Base-by-base conservation (phyloP, 495 filamentous ascomycete species). In the Acidiella bohemica region DNA sequence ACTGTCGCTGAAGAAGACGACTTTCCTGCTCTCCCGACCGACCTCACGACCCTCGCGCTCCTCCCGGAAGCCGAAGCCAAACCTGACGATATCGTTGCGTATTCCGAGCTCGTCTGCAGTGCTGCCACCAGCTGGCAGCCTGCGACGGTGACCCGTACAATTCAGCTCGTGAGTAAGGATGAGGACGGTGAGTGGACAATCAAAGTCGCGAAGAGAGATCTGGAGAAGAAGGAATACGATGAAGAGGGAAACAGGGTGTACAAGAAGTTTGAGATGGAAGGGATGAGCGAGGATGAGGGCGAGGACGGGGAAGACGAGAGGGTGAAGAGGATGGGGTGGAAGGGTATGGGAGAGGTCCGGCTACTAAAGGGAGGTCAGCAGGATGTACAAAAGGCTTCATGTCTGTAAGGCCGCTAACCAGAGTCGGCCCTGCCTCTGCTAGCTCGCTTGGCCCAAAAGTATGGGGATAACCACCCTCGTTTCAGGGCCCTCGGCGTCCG, bases 91-190 rank as follows among this genome's bases (percentile, higher is more conserved):
- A 65, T 87, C 25, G 74, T 97, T 45, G 76, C 79, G 2, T 97
- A 82, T 71, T 83, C 80, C 49, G 71, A 83, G 40, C 66, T 83
- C 39, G 67, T 86, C 53, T 84, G 81, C 22, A 75, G 73, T 41
- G 73, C 66, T 10, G 84, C 78, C 7, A 79, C 47, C 7, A 21
- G 73, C 19, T 93, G 84, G 80, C 70, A 82, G 39, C 88, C 88
- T 0, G 68, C 67, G 39, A 63, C 92, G 28, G 75, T 73, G 2
- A 69, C 67, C 2, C 78, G 76, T 50, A 65, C 75, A 11, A 80
- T 81, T 0, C 84, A 80, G 3, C 60, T 75, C 19, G 62, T 93
- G 4, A 60, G 67, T 16, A 53, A 55, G 7, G 50, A 65, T 12
- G 56, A 70, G 12, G 71, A 71, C 3, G 61, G 60, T 26, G 35